A percentile compares a stretch with the other conserved stretches of the same genome.
phyloP scores from a whole-genome alignment of 805 yeast genomes.

The Teunomyces barrocoloradensis region DNA sequence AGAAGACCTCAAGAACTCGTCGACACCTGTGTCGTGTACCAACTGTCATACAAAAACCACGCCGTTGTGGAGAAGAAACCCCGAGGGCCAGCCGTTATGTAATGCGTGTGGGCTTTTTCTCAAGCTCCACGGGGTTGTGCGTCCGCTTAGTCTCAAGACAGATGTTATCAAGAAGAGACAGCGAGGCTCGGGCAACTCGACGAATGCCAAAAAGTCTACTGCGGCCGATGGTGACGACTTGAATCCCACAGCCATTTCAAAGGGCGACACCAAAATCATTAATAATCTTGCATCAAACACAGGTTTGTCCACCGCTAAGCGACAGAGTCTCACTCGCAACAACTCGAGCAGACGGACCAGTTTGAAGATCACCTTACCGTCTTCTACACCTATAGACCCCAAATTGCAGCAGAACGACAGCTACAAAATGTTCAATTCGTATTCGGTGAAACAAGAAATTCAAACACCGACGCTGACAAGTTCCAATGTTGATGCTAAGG shows the following conservation, averaged over 20 bases:
- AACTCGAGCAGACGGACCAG: constrained; percentile 3
- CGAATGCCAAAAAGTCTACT: constrained; percentile 12
- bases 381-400: background rate
- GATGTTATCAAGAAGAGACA: constrained; percentile 93
- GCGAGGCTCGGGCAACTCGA: constrained; percentile 38
- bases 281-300: constrained; percentile 9
- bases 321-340: constrained; percentile 9
- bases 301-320: background rate
- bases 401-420: background rate
- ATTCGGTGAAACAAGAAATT: background rate
- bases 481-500: background rate
- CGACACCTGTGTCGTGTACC: constrained; percentile 50
- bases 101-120: constrained; percentile 95
- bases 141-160: constrained; percentile 87
- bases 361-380: background rate
- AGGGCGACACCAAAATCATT: constrained; percentile 10
- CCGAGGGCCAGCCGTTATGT: constrained; percentile 89
- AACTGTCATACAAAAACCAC: constrained; percentile 92
- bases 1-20: background rate
- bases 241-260: constrained; percentile 42
- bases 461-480: background rate
- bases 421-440: constrained; percentile 1
- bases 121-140: constrained; percentile 90
- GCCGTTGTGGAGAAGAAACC: constrained; percentile 92
- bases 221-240: constrained; percentile 45